Percentiles rank a stretch among this genome's conserved stretches.
phyloP scores from a whole-genome alignment of 345 rosid genomes.

The Populus pruinosa region DNA sequence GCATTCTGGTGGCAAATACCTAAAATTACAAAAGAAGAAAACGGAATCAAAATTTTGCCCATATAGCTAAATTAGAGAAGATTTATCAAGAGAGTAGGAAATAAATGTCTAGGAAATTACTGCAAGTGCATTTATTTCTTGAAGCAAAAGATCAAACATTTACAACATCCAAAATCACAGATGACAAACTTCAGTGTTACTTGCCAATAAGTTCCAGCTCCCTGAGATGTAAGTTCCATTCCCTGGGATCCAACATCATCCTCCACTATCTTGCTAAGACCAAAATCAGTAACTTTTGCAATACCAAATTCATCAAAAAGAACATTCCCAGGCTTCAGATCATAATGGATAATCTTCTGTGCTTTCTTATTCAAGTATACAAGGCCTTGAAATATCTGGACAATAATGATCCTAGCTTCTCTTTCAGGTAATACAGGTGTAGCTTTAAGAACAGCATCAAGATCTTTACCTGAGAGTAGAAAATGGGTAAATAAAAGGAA shows the following conservation, averaged over 20 bases:
- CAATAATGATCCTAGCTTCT: conserved; percentile 88
- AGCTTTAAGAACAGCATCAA: conserved; percentile 94
- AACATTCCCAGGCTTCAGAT: conserved; percentile 98
- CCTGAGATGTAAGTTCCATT: conserved; percentile 99
- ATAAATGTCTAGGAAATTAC: background rate
- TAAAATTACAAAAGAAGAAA: conserved; percentile 25
- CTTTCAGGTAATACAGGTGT: conserved; percentile 91
- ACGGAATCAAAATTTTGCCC: background rate
- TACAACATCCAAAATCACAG: conserved; percentile 3
- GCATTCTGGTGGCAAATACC: conserved; percentile 99
- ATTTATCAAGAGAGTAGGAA: background rate
- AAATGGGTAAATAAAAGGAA: conserved; percentile 1
- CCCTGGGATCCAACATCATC: conserved; percentile 93
- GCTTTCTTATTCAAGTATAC: conserved; percentile 78
- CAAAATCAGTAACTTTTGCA: conserved; percentile 99
- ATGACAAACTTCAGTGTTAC: conserved; percentile 21
- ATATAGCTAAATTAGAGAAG: background rate
- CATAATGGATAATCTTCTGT: conserved; percentile 95
- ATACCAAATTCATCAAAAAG: conserved; percentile 92
- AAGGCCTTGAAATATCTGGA: conserved; percentile 97
- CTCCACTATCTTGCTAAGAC: conserved; percentile 98
- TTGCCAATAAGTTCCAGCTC: conserved; percentile 99
- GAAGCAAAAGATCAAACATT: background rate
- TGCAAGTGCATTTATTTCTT: background rate
- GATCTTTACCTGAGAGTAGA: conserved; percentile 75